These are phyloP conservation scores for Phaeolepiota aurea DNA, from an alignment of 768 basidiomycete species.

Conservation along the genomic window DNA sequence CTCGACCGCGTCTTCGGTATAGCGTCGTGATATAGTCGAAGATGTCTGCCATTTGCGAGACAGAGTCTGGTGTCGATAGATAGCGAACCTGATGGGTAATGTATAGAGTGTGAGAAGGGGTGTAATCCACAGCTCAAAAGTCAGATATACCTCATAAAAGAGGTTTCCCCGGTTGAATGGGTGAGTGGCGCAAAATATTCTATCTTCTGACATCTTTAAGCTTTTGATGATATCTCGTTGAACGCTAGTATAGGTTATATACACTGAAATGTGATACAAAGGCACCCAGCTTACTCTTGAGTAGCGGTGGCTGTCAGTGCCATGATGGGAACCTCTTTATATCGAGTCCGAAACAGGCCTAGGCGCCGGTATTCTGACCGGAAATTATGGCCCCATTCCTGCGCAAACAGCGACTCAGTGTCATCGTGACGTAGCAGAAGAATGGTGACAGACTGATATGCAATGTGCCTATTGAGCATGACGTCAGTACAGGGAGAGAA, in stretches of 20 bases:
- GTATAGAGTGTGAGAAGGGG: background rate
- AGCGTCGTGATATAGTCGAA: constrained; percentile 57
- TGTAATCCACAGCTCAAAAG: background rate
- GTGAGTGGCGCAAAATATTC: constrained; percentile 57
- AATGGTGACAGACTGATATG: constrained; percentile 67
- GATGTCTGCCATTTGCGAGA: constrained; percentile 55
- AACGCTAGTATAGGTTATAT: constrained; percentile 60
- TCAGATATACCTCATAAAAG: constrained; percentile 68
- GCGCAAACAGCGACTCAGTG: too few species aligned
- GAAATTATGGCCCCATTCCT: constrained; percentile 88
- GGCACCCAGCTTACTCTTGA: constrained; percentile 42
- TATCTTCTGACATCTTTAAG: constrained; percentile 48
- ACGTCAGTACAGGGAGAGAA: constrained; percentile 2
- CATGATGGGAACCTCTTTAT: constrained; percentile 73
- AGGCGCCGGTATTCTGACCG: constrained; percentile 66
- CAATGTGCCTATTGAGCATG: constrained; percentile 56
- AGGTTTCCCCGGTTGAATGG: constrained; percentile 78
- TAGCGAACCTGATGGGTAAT: constrained; percentile 49
- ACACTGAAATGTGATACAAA: constrained; percentile 2
- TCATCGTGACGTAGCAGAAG: too few species aligned
- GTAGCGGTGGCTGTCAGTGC: constrained; percentile 84
- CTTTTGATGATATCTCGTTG: constrained; percentile 64
- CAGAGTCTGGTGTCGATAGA: constrained; percentile 39
- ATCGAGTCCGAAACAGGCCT: constrained; percentile 60
- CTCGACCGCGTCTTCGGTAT: constrained; percentile 45